Evolutionary conservation across 139 green algal species (phyloP), one percentile per base, ranked within the genome.

Genomic region (Gonium pectorale): DNA sequence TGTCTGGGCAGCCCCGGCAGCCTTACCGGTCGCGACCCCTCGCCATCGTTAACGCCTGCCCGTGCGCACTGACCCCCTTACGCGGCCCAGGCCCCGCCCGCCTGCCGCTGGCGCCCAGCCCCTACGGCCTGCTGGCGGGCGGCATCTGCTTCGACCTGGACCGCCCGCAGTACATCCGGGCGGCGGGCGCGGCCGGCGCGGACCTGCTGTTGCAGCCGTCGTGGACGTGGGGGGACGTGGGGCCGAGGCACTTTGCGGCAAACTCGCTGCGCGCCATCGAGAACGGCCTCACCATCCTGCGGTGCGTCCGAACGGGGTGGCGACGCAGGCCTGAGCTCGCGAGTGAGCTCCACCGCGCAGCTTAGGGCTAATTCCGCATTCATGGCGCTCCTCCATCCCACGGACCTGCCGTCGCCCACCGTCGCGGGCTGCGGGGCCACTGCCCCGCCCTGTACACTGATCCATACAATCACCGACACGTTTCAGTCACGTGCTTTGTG

Each of bases 71-170:
- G n/a, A n/a, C n/a, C n/a, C n/a, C n/a, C n/a, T n/a, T n/a, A n/a
- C n/a, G n/a, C n/a, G n/a, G n/a, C n/a, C 29, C 78, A 84, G 86
- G 86, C 33, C 80, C 60, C 35, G 27, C 70, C 2, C 46, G 24
- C 3, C 31, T 90, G 19, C 86, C 86, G 38, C 68, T 66, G 1
- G 69, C 67, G 33, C 33, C 83, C 62, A 62, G 62, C 26, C 86
- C 86, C 29, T 85, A 87, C 67, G 86, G 86, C 63, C 44, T 62
- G 3, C 64, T 90, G 26, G 44, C n/a, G 1, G 86, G 86, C 38
- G 86, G 72, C 33, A 90, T 87, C 52, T 90, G 86, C 80, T 90
- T 90, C 37, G 86, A 90, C 72, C 49, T 90, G 72, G 86, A 90
- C 63, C 74, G 74, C 63, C 60, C 86, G 15, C 31, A 63, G 44